Evolutionary conservation across 2,329 filamentous ascomycete genomes (phyloP), one percentile per base, ranked within the genome.

Genomic region (Botrytis sinoallii): DNA sequence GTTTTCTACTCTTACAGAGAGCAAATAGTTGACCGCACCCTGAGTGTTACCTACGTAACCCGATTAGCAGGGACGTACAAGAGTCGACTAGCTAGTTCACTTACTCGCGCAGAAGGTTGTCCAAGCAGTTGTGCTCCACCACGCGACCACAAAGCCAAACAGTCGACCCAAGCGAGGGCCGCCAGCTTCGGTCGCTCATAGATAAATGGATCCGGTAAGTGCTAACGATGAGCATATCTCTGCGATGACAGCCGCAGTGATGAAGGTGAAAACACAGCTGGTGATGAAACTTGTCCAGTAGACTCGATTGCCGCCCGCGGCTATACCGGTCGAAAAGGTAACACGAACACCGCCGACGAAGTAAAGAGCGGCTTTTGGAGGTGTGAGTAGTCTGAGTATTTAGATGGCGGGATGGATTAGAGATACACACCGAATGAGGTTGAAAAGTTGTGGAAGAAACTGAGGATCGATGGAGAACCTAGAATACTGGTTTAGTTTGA

Each of bases 221-320:
- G 74, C 63, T 20, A 69, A 70, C 6, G 73, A 66, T 12, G 73
- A 74, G 48, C 74, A 75, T 16, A 72, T 73, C 52, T 75, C 74
- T n/a, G 74, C 74, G n/a, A 75, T 71, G 7, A 72, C 71, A 14
- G 74, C 73, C 12, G 74, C 70, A 20, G 73, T 75, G n/a, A 75
- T 75, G 29, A 75, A 71, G 35, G 74, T 73, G 38, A 75, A 70
- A 14, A 75, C 38, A 52, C 73, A 73, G 32, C 65, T 73, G 38
- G 70, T 66, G 57, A 90, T 75, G 78, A 89, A 90, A 78, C 86
- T 89, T 74, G 88, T 89, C 88, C 88, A 90, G 77, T 90, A 90
- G 10, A 88, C 88, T 66, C 89, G 79, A 75, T 88, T 88, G 57
- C 88, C 88, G 70, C 88, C 88, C n/a, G 88, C 87, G 40, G 86